A percentile compares a stretch with the other conserved stretches of the same genome.
Evolutionary conservation across 768 basidiomycete species (phyloP).

Genomic region (Mycena albidolilacea): DNA sequence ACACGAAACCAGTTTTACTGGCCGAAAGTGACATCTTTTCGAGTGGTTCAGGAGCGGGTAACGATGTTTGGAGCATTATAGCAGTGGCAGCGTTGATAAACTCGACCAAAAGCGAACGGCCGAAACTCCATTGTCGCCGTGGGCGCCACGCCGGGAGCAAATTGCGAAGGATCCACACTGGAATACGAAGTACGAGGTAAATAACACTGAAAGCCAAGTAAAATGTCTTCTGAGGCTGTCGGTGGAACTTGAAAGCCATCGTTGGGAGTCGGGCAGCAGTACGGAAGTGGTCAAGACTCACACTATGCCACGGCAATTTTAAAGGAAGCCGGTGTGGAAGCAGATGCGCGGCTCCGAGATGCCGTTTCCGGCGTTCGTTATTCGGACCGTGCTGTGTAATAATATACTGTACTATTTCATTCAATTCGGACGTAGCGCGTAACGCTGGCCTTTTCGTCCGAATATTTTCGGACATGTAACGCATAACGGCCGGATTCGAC

Average conservation of each 20-base stretch:
- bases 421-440: too few relatives aligned
- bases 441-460: too few relatives aligned
- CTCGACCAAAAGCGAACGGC: slow-evolving; percentile 36
- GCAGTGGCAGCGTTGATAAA: slow-evolving; percentile 28
- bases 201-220: slow-evolving; percentile 27
- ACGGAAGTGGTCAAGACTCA: too few relatives aligned
- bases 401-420: too few relatives aligned
- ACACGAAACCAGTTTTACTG: slow-evolving; percentile 37
- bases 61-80: slow-evolving; percentile 29
- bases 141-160: slow-evolving; percentile 39
- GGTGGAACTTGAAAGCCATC: slow-evolving; percentile 6
- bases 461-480: too few relatives aligned
- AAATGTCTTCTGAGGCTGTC: slow-evolving; percentile 39
- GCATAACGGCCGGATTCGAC: too few relatives aligned
- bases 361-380: too few relatives aligned
- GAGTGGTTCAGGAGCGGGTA: slow-evolving; percentile 21
- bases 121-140: slow-evolving; percentile 26
- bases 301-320: too few relatives aligned
- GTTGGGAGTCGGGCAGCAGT: too few relatives aligned
- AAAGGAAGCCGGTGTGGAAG: too few relatives aligned
- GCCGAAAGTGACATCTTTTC: slow-evolving; percentile 26
- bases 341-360: too few relatives aligned
- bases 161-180: slow-evolving; percentile 38
- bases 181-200: slow-evolving; percentile 36
- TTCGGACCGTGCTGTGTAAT: too few relatives aligned